Base-by-base conservation (phyloP, 352 stramenopile genomes). In the Pythium utonaiense region DNA sequence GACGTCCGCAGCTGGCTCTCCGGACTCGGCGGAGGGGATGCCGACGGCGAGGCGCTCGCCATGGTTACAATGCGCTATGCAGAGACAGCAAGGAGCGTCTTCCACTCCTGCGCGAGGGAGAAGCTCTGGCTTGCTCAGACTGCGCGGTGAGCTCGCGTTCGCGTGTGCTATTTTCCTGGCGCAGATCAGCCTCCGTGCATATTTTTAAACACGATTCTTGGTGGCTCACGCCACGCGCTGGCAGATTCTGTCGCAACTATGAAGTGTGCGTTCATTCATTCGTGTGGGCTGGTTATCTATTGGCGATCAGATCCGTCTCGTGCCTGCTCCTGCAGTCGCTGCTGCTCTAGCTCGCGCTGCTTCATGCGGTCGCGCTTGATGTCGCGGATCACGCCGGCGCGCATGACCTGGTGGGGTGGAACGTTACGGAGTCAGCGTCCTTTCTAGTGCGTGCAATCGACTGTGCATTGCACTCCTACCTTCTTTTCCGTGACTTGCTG, bases 341-440 rank as follows among this genome's bases (percentile, higher is more conserved):
- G 62, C 22, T 80, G 62, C 67, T 75, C 54, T 9, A 82, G 69
- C 57, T 81, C 71, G 16, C 67, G 70, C 45, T 65, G 75, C 63
- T 78, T 83, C 42, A 82, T 52, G 12, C 83, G 79, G 52, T 89
- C 80, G 19, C 83, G 78, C 59, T 80, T 86, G 57, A 93, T 93
- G 66, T 93, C 83, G 55, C 85, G 85, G 52, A 91, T 88, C 45
- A 93, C 83, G 6, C 83, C 83, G 19, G 80, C 77, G 24, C 80
- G 77, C 83, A 93, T 93, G 36, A 65, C 56, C 62, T 70, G 27
- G 2, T 22, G 19, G 19, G 22, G 25, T 25, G 27, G 40, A 6
- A 38, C 34, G 33, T 6, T 17, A 34, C 22, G 22, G 7, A n/a
- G n/a, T n/a, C 9, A 19, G 47, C 3, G 13, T 27, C 48, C 28